These are phyloP conservation scores for Effrenium voratum DNA, from an alignment of 73 alveolate genomes.

Conservation along the genomic window DNA sequence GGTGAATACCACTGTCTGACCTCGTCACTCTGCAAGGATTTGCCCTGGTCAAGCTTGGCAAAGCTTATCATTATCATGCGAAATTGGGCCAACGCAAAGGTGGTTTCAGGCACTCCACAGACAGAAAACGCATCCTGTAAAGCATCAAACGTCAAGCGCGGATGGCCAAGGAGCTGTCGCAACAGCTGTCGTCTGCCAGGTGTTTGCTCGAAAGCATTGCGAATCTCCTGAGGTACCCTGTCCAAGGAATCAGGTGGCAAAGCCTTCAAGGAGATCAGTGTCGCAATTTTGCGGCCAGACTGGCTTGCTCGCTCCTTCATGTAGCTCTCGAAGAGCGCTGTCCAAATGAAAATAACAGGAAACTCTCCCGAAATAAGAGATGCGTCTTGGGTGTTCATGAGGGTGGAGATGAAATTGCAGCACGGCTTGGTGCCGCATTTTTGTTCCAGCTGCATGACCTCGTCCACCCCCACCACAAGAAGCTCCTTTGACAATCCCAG, in stretches of 20 bases:
- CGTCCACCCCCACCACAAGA: not conserved
- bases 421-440: not conserved
- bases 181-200: not conserved
- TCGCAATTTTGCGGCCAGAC: not conserved
- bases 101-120: not conserved
- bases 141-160: slow-evolving; percentile 1
- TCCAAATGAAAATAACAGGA: not conserved
- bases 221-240: not conserved
- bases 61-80: not conserved
- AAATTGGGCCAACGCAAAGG: not conserved
- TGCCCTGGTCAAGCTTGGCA: not conserved
- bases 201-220: not conserved
- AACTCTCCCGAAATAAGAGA: not conserved
- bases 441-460: not conserved
- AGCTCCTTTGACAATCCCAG: not conserved
- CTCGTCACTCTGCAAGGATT: not conserved
- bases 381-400: not conserved
- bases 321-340: not conserved
- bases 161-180: too few relatives aligned
- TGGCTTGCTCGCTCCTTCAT: not conserved
- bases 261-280: not conserved
- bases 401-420: not conserved
- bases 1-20: not conserved
- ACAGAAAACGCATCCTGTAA: not conserved
- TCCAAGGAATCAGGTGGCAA: not conserved